Evolutionary conservation across 495 filamentous ascomycete genomes (phyloP).

Genomic region (Bryoglossum gracile): DNA sequence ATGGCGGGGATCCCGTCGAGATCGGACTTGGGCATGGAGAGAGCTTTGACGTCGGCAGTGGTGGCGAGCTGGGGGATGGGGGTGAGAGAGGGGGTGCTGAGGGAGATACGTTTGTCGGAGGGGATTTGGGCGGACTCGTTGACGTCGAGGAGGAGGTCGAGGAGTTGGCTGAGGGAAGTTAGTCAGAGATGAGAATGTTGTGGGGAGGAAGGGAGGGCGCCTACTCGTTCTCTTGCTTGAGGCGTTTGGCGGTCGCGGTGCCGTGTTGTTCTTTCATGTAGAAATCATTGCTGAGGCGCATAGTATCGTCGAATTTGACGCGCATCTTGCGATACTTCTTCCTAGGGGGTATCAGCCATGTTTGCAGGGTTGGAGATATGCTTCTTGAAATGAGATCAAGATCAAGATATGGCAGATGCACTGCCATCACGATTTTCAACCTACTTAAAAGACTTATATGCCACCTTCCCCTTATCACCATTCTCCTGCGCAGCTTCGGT

Average conservation of each 20-base stretch:
- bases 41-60: not conserved
- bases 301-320: conserved; percentile 72
- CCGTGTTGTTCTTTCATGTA: conserved; percentile 74
- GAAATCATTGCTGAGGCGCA: conserved; percentile 70
- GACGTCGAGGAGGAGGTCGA: conserved; percentile 81
- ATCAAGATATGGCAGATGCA: too few relatives aligned
- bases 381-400: too few relatives aligned
- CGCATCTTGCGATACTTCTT: conserved; percentile 96
- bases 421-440: too few relatives aligned
- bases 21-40: too few relatives aligned
- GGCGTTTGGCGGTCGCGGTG: conserved; percentile 62
- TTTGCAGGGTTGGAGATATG: not conserved
- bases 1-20: too few relatives aligned
- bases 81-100: conserved; percentile 8
- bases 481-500: not conserved
- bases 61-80: conserved; percentile 14
- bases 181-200: conserved; percentile 29
- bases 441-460: conserved; percentile 27
- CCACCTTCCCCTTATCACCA: conserved; percentile 11
- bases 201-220: not conserved
- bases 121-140: conserved; percentile 74
- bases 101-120: conserved; percentile 57
- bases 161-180: conserved; percentile 23
- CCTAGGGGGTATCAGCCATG: conserved; percentile 22
- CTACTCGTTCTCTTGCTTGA: conserved; percentile 77